Evolutionary conservation across 2,329 filamentous ascomycete species (phyloP), one percentile per base, ranked within the genome.

Genomic region (Didymella arachidicola): DNA sequence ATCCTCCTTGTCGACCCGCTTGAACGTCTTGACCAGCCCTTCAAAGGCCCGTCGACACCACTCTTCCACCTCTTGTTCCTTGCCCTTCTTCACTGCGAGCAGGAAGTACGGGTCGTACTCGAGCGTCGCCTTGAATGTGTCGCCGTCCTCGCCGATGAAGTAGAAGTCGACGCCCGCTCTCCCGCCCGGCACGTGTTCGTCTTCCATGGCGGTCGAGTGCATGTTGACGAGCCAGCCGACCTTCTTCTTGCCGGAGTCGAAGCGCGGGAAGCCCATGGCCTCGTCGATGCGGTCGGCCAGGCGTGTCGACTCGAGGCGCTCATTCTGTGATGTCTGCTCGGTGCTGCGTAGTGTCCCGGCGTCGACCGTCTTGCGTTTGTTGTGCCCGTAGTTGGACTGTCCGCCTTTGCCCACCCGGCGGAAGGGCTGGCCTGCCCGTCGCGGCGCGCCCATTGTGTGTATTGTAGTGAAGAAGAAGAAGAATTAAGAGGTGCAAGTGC

Each of bases 61-160:
- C 80, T 99, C 95, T 76, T 99, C 96, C 2, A 97, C 95, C 78
- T 99, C 96, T 50, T 87, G 85, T 79, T 99, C 96, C 69, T 88
- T 88, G 7, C 93, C 92, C 72, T 89, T 91, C 77, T 93, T 95
- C 51, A 93, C 91, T 0, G 93, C 94, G 52, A 99, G 87, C 60
- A 99, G 79, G 69, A 99, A 97, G 80, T 99, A 99, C 0, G 95
- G 95, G 69, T 98, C 93, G 76, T 97, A 98, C 79, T 97, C 92
- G 64, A 99, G 81, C 0, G 93, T 97, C 11, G 95, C 93, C 77
- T 99, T 99, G 84, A 99, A 99, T 5, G 90, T 94, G 47, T 89
- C 87, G 14, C 92, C 87, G 56, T 96, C 91, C 45, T 78, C 76
- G 56, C 72, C 76, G 58, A 99, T 89, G 79, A 99, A 99, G 81